These are phyloP conservation scores for Albifimbria verrucaria DNA, from an alignment of 2,329 filamentous ascomycete genomes.

Conservation along the genomic window DNA sequence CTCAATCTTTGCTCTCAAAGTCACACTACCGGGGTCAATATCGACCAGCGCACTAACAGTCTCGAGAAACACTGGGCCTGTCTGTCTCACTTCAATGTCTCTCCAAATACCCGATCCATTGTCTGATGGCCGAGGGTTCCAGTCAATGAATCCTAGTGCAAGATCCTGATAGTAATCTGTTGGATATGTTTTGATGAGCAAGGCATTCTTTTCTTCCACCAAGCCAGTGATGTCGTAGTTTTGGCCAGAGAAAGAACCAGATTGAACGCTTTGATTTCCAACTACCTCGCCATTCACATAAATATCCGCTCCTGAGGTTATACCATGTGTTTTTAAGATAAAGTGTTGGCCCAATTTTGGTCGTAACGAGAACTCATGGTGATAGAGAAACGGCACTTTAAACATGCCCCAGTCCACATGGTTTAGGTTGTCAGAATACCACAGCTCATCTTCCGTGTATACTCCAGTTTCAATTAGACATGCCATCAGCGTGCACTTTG, in stretches of 20 bases:
- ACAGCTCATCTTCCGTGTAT: slow-evolving; percentile 1
- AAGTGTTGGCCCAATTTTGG: slow-evolving; percentile 1
- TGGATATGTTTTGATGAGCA: slow-evolving; percentile 1
- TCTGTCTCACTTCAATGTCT: slow-evolving; percentile 52
- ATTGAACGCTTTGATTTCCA: background rate
- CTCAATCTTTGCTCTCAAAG: slow-evolving; percentile 32
- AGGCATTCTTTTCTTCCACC: background rate
- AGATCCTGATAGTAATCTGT: slow-evolving; percentile 4
- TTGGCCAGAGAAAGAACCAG: slow-evolving; percentile 1
- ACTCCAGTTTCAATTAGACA: slow-evolving; percentile 3
- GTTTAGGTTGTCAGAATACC: slow-evolving; percentile 4
- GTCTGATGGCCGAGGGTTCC: slow-evolving; percentile 44
- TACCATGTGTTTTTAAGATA: slow-evolving; percentile 4
- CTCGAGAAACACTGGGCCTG: slow-evolving; percentile 45
- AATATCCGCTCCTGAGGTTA: slow-evolving; percentile 2
- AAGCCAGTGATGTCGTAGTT: slow-evolving; percentile 2
- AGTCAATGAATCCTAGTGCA: slow-evolving; percentile 3
- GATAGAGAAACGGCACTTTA: slow-evolving; percentile 1
- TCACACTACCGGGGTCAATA: slow-evolving; percentile 33
- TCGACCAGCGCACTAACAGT: slow-evolving; percentile 43
- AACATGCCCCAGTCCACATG: slow-evolving; percentile 3
- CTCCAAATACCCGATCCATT: slow-evolving; percentile 64
- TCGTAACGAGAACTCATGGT: slow-evolving; percentile 2
- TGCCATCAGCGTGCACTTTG: slow-evolving; percentile 5
- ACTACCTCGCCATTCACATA: slow-evolving; percentile 3